These are phyloP conservation scores for Galeopsis tetrahit DNA, from an alignment of 257 asterid genomes.

Conservation along the genomic window DNA sequence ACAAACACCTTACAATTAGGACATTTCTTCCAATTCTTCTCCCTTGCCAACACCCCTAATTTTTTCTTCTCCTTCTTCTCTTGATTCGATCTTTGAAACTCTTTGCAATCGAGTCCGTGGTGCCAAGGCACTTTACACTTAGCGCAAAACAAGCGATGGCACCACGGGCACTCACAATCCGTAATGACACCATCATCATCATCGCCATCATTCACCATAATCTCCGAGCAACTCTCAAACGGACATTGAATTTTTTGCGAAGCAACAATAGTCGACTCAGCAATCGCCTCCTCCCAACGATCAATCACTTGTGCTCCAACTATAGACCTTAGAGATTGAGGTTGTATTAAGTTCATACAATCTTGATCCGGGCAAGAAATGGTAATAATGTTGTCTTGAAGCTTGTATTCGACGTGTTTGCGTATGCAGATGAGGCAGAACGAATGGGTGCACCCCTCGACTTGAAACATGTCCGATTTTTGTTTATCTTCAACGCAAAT, in stretches of 20 bases:
- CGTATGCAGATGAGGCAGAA: conserved; percentile 43
- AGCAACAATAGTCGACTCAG: conserved; percentile 40
- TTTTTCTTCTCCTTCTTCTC: conserved; percentile 34
- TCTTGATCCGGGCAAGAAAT: conserved; percentile 53
- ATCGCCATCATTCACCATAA: conserved; percentile 45
- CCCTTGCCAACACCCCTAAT: conserved; percentile 46
- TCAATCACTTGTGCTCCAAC: conserved; percentile 27
- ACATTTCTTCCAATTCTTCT: conserved; percentile 55
- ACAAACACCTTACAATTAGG: conserved; percentile 50
- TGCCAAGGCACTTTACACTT: conserved; percentile 62
- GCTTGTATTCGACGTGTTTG: conserved; percentile 44
- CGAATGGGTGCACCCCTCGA: conserved; percentile 42
- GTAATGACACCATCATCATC: conserved; percentile 27
- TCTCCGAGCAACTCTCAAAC: conserved; percentile 42
- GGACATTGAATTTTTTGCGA: conserved; percentile 59
- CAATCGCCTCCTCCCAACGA: conserved; percentile 52
- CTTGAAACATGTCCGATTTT: conserved; percentile 38
- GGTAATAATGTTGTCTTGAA: conserved; percentile 28
- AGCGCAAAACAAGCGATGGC: conserved; percentile 55
- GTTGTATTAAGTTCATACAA: conserved; percentile 41
- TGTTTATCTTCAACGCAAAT: conserved; percentile 39
- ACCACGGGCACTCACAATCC: conserved; percentile 51
- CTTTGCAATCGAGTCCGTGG: conserved; percentile 47
- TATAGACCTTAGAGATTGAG: conserved; percentile 24
- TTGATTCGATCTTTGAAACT: conserved; percentile 20